Evolutionary conservation across 225 moss, liverwort and hornwort genomes (phyloP).

Genomic region (Pleurozium schreberi): DNA sequence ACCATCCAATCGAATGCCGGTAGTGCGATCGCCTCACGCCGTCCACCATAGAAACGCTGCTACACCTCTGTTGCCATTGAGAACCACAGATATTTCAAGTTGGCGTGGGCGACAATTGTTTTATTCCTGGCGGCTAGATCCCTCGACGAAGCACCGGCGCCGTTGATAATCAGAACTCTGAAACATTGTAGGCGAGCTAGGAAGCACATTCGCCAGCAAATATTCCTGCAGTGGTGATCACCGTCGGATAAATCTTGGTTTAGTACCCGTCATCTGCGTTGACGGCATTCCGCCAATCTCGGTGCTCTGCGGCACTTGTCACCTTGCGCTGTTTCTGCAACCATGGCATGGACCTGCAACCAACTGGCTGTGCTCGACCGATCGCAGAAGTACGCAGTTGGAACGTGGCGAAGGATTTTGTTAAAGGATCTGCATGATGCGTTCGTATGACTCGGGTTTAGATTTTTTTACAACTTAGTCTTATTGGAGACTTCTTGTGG

Average conservation of each 20-base stretch:
- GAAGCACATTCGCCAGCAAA: slow-evolving; percentile 13
- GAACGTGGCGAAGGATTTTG: not conserved
- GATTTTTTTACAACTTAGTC: not conserved
- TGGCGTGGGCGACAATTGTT: not conserved
- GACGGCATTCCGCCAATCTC: not conserved
- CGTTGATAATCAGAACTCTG: slow-evolving; percentile 1
- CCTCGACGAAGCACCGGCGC: not conserved
- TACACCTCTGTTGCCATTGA: not conserved
- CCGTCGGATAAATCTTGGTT: not conserved
- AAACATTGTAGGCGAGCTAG: not conserved
- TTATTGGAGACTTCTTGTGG: not conserved
- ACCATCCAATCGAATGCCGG: not conserved
- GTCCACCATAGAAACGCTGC: not conserved
- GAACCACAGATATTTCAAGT: slow-evolving; percentile 5
- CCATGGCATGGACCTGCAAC: not conserved
- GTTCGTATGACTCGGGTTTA: not conserved
- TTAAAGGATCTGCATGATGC: not conserved
- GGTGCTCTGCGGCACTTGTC: slow-evolving; percentile 6
- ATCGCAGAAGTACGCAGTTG: not conserved
- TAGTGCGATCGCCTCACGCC: not conserved
- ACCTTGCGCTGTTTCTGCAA: not conserved
- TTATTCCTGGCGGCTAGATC: slow-evolving; percentile 9
- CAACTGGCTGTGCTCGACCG: not conserved
- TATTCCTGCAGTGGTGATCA: not conserved
- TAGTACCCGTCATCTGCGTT: not conserved